Base-by-base conservation (phyloP, 495 filamentous ascomycete genomes). In the Penicillium bialowiezense region DNA sequence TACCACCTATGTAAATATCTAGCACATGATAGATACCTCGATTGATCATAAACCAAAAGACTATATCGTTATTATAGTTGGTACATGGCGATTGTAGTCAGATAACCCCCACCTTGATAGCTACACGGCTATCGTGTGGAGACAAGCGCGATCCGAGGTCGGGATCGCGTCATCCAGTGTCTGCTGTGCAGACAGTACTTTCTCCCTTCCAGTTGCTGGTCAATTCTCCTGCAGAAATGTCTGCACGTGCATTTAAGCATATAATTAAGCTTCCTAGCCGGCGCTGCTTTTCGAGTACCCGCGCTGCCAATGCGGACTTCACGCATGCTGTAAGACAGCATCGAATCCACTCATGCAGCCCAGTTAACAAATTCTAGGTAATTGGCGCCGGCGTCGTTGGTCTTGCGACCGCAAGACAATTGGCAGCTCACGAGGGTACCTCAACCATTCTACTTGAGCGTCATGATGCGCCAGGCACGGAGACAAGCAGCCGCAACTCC, bases 341-440 rank as follows among this genome's bases (percentile, higher is more conserved):
- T 26, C 23, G 8, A 26, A 26, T 20, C 20, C 23, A n/a, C 26
- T 21, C 36, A 41, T 19, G 24, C 43, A 9, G 17, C 48, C 7
- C 9, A 38, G 49, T 55, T 52, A 37, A 62, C 34, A 15, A n/a
- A 38, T 40, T 7, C n/a, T 26, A 90, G 87, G 80, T 95, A 3
- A 88, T 98, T 44, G 93, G 95, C 52, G 93, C 78, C 48, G 93
- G 93, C 15, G 93, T 89, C 1, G 88, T 98, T 19, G 93, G 93
- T 3, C 81, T 98, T 3, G 88, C 93, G n/a, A 80, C 95, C 51
- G 90, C 93, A 1, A 79, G 86, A 2, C 77, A 82, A 55, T 72
- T 98, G 20, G 87, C 93, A 43, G 72, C 63, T 13, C 72, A 75
- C 56, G 77, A 81, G 44, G 75, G 79, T 14, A 80, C 80, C 4